Percentiles rank a stretch among this genome's conserved stretches.
phyloP scores from a whole-genome alignment of 768 basidiomycete genomes.

The Daedaleopsis sinensis region DNA sequence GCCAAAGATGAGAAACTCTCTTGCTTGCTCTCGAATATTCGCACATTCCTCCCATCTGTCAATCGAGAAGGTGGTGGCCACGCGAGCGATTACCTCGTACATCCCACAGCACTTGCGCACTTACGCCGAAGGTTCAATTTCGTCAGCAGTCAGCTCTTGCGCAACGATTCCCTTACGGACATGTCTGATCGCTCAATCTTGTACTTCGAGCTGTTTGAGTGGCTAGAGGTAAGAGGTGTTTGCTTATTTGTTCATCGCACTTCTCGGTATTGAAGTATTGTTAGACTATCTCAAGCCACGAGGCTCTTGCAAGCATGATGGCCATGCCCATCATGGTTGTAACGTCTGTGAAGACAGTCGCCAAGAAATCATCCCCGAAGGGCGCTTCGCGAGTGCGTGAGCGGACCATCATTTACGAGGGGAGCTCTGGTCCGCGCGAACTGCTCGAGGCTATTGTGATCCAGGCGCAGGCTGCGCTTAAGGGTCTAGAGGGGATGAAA shows the following conservation, averaged over 20 bases:
- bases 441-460: slow-evolving; percentile 89
- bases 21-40: slow-evolving; percentile 66
- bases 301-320: slow-evolving; percentile 93
- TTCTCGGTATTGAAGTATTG: background rate
- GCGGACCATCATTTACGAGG: slow-evolving; percentile 86
- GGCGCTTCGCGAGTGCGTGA: slow-evolving; percentile 65
- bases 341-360: slow-evolving; percentile 64
- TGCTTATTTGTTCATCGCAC: background rate
- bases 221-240: slow-evolving; percentile 73
- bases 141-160: slow-evolving; percentile 80
- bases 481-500: slow-evolving; percentile 75
- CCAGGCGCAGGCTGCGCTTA: slow-evolving; percentile 90
- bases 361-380: slow-evolving; percentile 50
- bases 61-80: slow-evolving; percentile 74
- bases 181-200: slow-evolving; percentile 88
- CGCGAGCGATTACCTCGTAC: slow-evolving; percentile 89
- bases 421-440: slow-evolving; percentile 88
- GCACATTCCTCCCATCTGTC: slow-evolving; percentile 83
- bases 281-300: slow-evolving; percentile 91
- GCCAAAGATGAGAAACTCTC: slow-evolving; percentile 76
- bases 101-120: slow-evolving; percentile 90
- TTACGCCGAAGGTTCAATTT: slow-evolving; percentile 90
- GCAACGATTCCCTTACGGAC: slow-evolving; percentile 91
- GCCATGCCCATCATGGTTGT: slow-evolving; percentile 96
- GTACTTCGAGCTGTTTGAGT: slow-evolving; percentile 89